Base-by-base conservation (phyloP, 2,329 filamentous ascomycete genomes). In the Alternaria triticimaculans region DNA sequence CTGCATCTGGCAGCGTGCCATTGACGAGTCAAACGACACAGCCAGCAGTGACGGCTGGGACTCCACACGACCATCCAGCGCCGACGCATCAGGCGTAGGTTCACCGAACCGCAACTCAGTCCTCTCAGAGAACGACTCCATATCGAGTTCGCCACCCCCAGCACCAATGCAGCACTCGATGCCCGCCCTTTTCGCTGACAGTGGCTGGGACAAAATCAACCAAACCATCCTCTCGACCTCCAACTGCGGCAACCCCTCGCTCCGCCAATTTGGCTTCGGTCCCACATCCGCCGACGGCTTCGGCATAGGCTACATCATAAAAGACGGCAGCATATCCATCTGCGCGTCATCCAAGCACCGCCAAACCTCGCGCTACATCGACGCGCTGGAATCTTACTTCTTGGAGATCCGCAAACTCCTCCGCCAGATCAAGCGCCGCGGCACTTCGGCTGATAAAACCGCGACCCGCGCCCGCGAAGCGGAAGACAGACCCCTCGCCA, bases 231-330 rank as follows among this genome's bases (percentile, higher is more conserved):
- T 99, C 43, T 97, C 93, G 7, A 98, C 96, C 0, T 97, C 94
- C n/a, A 99, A 99, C 84, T 99, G 96, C 80, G 96, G 96, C 63
- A 99, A 98, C 80, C 96, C 96, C 0, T 93, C 91, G 0, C 88
- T 99, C 18, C 90, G 96, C 2, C 95, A 98, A 73, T 99, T 99
- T 74, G 96, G 96, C 4, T 99, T 99, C 77, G 96, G 96, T 0
- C 96, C 96, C 2, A 97, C 95, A 0, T 95, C 92, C 0, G 95
- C 90, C 3, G 94, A 97, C 69, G 96, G 96, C 0, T 98, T 98
- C 76, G 96, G 96, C 28, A 97, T 99, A 60, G 96, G 96, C 3
- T 99, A 99, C 83, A 98, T 99, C 75, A 97, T 99, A 87, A 99
- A 99, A 81, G 93, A 96, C 70, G 92, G 96, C 56, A 87, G 89